Base-by-base conservation (phyloP, 2,329 filamentous ascomycete genomes). In the Orbilia quercus region DNA sequence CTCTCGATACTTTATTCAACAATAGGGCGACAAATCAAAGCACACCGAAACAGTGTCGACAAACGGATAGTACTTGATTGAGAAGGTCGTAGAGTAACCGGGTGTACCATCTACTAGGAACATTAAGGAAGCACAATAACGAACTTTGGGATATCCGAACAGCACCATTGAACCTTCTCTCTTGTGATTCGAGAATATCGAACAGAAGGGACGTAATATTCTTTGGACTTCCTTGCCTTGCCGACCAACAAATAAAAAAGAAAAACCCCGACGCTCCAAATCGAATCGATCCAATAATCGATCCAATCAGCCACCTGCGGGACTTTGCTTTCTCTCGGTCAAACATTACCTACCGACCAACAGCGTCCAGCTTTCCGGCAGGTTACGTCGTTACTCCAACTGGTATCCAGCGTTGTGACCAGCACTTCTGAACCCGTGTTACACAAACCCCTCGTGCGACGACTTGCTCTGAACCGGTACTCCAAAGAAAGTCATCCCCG, bases 61-160 rank as follows among this genome's bases (percentile, higher is more conserved):
- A 60, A 64, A 71, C 57, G 66, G 66, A 64, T 53, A 71, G 42
- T 71, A 50, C 66, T 71, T 71, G 66, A 71, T 71, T 64, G 58
- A 71, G 66, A 71, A 71, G 58, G 66, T 71, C 66, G 66, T 71
- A 71, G 66, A 71, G 66, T 47, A 71, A 40, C 66, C 58, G 66
- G 66, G 66, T 71, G 66, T 71, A 63, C 58, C 58, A 64, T 71
- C 66, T 71, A 64, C 66, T 71, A 71, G 66, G 57, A 57, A 71
- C 51, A 63, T 64, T 59, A 55, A 57, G 58, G 66, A 71, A 71
- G 45, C 58, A 71, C 66, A 71, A 71, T 64, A 71, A 47, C 66
- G 66, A 64, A 53, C 42, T 58, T 71, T 63, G 66, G 65, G 66
- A 71, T 63, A 71, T 63, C 58, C 66, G 66, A 71, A 71, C 66